phyloP scores from a whole-genome alignment of 129 eudicot species.

The Sambucus nigra region DNA sequence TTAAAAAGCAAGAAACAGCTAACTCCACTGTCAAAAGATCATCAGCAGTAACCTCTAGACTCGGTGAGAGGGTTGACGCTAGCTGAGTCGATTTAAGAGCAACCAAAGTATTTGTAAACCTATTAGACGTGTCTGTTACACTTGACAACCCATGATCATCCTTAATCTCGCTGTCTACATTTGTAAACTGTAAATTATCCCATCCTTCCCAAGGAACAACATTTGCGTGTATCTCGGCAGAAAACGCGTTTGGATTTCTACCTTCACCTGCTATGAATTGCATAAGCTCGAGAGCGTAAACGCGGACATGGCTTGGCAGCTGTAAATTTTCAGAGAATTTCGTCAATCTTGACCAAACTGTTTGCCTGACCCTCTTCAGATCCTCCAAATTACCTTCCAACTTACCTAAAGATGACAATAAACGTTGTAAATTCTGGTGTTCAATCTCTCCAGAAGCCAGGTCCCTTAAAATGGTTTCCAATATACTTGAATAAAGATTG shows the following conservation, averaged over 20 bases:
- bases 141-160: constrained; percentile 18
- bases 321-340: constrained; percentile 61
- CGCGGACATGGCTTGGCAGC: constrained; percentile 68
- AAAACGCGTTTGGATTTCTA: constrained; percentile 30
- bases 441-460: constrained; percentile 39
- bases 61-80: constrained; percentile 53
- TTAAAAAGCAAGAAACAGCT: constrained; percentile 64
- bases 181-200: constrained; percentile 34
- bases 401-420: constrained; percentile 72
- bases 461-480: constrained; percentile 54
- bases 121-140: constrained; percentile 31
- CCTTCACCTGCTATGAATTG: constrained; percentile 47
- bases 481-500: constrained; percentile 47
- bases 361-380: constrained; percentile 49
- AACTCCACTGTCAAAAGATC: constrained; percentile 63
- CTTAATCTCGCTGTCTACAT: constrained; percentile 11
- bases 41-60: constrained; percentile 50
- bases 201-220: constrained; percentile 85
- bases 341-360: constrained; percentile 70
- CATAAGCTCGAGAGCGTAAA: constrained; percentile 75
- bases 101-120: constrained; percentile 57
- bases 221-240: constrained; percentile 29
- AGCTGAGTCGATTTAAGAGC: constrained; percentile 87
- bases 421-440: constrained; percentile 30
- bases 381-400: constrained; percentile 54